Conservation (phyloP, 2,329 filamentous ascomycete species). For the Seiridium unicorne region DNA sequence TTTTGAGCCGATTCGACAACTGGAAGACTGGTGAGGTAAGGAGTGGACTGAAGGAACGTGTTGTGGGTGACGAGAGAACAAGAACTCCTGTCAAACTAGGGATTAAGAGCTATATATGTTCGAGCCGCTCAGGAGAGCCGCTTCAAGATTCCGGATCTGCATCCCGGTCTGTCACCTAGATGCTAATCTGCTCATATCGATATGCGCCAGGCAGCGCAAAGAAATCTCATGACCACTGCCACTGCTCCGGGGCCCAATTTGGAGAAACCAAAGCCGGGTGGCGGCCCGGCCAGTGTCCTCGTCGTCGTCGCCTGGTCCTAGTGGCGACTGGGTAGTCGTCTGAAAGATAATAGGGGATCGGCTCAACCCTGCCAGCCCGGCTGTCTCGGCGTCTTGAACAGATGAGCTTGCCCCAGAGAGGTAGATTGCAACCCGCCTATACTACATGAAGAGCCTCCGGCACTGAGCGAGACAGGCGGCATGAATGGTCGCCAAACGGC, state of each 20-base stretch:
- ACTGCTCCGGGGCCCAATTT: not conserved
- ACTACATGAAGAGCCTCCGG: slow-evolving; percentile 5
- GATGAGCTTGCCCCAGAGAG: not conserved
- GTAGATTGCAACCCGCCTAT: not conserved
- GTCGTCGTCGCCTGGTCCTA: not conserved
- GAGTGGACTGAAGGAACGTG: slow-evolving; percentile 15
- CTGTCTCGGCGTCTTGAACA: slow-evolving; percentile 2
- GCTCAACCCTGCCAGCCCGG: not conserved
- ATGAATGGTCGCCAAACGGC: not conserved
- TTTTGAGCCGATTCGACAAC: slow-evolving; percentile 11
- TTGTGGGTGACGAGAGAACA: not conserved
- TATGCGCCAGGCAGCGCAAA: not conserved
- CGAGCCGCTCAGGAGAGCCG: not conserved
- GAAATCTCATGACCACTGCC: not conserved
- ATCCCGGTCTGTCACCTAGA: not conserved
- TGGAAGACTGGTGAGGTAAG: slow-evolving; percentile 8
- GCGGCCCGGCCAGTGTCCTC: slow-evolving; percentile 4
- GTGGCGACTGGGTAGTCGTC: not conserved
- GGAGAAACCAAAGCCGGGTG: slow-evolving; percentile 7
- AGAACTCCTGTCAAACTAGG: not conserved
- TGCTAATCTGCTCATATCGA: not conserved
- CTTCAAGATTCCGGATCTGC: not conserved
- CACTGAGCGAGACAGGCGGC: not conserved
- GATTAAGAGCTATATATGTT: slow-evolving; percentile 2
- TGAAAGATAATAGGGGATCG: not conserved